Evolutionary conservation across 805 yeast species (phyloP).

Genomic region (Wickerhamomyces chambardii): DNA sequence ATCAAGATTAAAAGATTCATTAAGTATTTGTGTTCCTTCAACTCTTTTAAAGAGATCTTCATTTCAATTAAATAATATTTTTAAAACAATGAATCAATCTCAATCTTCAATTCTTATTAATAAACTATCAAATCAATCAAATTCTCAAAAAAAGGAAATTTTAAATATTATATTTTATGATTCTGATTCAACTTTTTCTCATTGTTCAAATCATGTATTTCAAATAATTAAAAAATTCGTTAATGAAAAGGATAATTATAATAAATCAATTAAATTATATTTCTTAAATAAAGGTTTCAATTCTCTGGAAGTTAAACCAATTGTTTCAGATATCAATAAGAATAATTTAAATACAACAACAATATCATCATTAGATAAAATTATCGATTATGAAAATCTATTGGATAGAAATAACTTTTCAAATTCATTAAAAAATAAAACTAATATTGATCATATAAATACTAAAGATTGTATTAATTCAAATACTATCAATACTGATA

Average conservation of each 20-base stretch:
- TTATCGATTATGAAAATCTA: not conserved
- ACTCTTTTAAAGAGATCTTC: constrained; percentile 62
- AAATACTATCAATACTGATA: no score
- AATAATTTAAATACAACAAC: not conserved
- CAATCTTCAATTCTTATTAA: constrained; percentile 11
- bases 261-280: constrained; percentile 8
- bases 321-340: no score
- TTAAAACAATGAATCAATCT: constrained; percentile 16
- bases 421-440: constrained; percentile 5
- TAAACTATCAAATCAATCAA: no score
- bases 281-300: constrained; percentile 14
- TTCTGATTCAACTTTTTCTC: constrained; percentile 9
- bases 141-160: constrained; percentile 3
- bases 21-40: constrained; percentile 82
- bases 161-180: constrained; percentile 16
- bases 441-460: no score
- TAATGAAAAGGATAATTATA: constrained; percentile 5
- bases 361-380: not conserved
- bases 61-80: constrained; percentile 16
- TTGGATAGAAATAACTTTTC: constrained; percentile 8
- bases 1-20: constrained; percentile 48
- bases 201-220: constrained; percentile 15
- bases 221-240: constrained; percentile 18
- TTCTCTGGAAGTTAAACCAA: no score
- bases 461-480: no score